Base-by-base conservation (phyloP, 352 stramenopile genomes). In the Globisporangium viniferum region DNA sequence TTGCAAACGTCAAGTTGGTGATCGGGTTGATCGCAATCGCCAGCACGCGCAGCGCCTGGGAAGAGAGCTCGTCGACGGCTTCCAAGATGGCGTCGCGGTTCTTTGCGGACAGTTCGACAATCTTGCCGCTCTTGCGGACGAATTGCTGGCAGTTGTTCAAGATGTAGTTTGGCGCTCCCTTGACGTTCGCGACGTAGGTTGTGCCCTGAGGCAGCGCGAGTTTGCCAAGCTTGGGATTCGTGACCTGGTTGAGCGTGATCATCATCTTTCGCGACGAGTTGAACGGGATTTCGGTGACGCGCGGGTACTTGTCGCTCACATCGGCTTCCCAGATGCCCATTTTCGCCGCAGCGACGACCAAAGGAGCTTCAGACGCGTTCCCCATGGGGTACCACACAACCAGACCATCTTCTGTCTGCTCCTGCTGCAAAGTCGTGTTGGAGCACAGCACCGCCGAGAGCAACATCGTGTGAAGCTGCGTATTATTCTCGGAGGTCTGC, bases 191-290 rank as follows among this genome's bases (percentile, higher is more conserved):
- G 6, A 82, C 69, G 14, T 64, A 69, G 14, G 65, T 67, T 5
- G 62, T 58, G 5, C 27, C 71, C 5, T 72, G 66, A 4, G 31
- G n/a, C 10, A 84, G 31, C 1, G 39, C 65, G 53, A 76, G 73
- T 55, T 78, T 35, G 31, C 64, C 75, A 35, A 82, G 73, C 54
- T 61, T 80, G 46, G 46, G 7, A 44, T 15, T 27, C 2, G 22
- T 2, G 51, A 76, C 6, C 46, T 73, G 22, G 5, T 70, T 69
- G 8, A 84, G 44, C 18, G 76, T 84, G 31, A 78, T 67, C 94
- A 98, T 98, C 68, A 89, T 82, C 71, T 98, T 98, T 46, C 86
- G 77, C 20, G 94, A 84, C n/a, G 89, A 97, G n/a, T 75, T 93
- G 77, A 98, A 98, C 0, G 92, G 87, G 33, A 97, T 81, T 72